Evolutionary conservation across 306 rosid species (phyloP).

Genomic region (Prunus campanulata): DNA sequence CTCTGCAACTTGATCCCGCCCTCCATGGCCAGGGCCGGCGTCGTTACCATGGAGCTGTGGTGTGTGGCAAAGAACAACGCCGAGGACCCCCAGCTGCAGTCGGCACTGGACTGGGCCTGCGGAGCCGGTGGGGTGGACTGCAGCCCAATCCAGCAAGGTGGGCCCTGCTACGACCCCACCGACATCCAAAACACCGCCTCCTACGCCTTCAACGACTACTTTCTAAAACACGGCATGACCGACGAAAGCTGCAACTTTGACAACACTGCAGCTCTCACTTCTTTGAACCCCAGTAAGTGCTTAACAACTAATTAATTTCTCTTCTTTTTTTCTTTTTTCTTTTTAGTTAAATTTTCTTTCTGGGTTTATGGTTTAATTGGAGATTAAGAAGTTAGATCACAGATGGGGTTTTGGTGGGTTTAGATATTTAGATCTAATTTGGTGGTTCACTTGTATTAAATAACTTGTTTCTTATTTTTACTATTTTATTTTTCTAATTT

Average conservation of each 20-base stretch:
- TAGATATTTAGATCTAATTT: background rate
- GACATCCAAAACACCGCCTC: slow-evolving; percentile 69
- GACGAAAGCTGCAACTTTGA: slow-evolving; percentile 72
- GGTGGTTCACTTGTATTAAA: background rate
- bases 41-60: slow-evolving; percentile 62
- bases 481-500: slow-evolving; percentile 12
- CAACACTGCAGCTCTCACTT: slow-evolving; percentile 68
- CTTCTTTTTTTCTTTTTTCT: background rate
- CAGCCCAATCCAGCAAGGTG: slow-evolving; percentile 72
- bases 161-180: slow-evolving; percentile 64
- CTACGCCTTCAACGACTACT: slow-evolving; percentile 79
- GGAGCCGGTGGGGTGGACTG: slow-evolving; percentile 82
- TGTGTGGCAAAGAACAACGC: slow-evolving; percentile 98
- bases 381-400: background rate
- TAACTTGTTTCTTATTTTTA: background rate
- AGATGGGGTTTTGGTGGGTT: too few relatives aligned
- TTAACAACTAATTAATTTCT: background rate
- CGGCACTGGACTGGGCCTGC: slow-evolving; percentile 88
- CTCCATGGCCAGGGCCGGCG: slow-evolving; percentile 26
- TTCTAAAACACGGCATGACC: slow-evolving; percentile 62
- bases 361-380: background rate
- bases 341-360: background rate
- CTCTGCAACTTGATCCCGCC: slow-evolving; percentile 16
- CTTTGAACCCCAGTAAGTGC: slow-evolving; percentile 76
- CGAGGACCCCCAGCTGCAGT: slow-evolving; percentile 63